Evolutionary conservation across 2,329 filamentous ascomycete genomes (phyloP), one percentile per base, ranked within the genome.

Genomic region (Fusarium torreyae): DNA sequence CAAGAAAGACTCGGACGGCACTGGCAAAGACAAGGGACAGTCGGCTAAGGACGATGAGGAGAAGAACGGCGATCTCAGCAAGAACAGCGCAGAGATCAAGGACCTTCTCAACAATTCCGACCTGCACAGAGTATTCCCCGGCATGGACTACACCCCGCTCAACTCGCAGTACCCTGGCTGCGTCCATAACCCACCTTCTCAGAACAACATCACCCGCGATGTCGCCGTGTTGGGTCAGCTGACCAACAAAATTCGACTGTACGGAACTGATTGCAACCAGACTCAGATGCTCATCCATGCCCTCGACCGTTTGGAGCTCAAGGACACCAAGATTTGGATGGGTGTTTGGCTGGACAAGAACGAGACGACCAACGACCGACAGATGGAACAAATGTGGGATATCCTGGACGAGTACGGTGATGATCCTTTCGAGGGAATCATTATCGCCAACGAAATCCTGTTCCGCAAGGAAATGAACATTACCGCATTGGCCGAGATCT

Each of bases 241-340:
- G 43, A 97, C 94, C 63, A 94, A 97, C 77, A 91, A 90, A 5
- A 88, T 98, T 48, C 91, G 95, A 9, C 85, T 98, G 1, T 98
- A 98, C 78, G 95, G 95, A 50, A 98, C 94, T 14, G 95, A 98
- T 81, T 98, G 95, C 86, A 98, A 98, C 80, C 95, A 98, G 81
- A 98, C 95, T 0, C 88, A 97, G 79, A 96, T 98, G 92, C 88
- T 97, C 1, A 83, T 98, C 10, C 91, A 96, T 74, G 91, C 94
- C 20, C 91, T 98, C 72, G 85, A 92, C 59, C 86, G 86, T 51
- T 85, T 98, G 14, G 85, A 91, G 53, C 82, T 98, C 72, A 86
- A 92, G 58, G 84, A 83, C 3, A 89, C 97, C 83, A 97, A 97
- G 79, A 85, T 98, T 66, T 98, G 95, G 95, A 84, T 98, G 44